phyloP scores from a whole-genome alignment of 257 asterid genomes.

The Nicotiana undulata region DNA sequence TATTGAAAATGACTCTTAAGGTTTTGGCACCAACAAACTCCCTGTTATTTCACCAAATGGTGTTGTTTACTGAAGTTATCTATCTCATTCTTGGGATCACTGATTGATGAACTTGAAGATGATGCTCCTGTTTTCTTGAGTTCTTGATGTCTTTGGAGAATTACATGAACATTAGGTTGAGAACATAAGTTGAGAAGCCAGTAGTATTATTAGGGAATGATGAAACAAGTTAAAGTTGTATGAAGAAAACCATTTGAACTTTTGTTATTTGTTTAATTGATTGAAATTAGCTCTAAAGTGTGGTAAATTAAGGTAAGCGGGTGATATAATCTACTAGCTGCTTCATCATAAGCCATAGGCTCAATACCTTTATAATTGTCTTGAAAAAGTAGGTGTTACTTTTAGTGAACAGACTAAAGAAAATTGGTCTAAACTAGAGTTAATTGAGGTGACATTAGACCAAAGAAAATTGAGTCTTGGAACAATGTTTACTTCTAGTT shows the following conservation, averaged over 20 bases:
- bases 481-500: too few species aligned
- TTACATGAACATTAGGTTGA: slow-evolving; percentile 80
- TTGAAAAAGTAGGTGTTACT: too few species aligned
- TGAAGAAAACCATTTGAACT: slow-evolving; percentile 88
- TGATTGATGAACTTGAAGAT: slow-evolving; percentile 43
- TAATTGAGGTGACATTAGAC: too few species aligned
- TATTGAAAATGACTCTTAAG: too few species aligned
- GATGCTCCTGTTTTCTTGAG: slow-evolving; percentile 54
- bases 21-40: too few species aligned
- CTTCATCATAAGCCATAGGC: slow-evolving; percentile 92
- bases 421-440: too few species aligned
- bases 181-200: slow-evolving; percentile 75
- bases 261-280: slow-evolving; percentile 73
- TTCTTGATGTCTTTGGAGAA: slow-evolving; percentile 84
- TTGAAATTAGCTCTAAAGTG: slow-evolving; percentile 68
- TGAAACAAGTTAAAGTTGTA: slow-evolving; percentile 26
- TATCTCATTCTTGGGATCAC: slow-evolving; percentile 27
- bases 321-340: slow-evolving; percentile 80
- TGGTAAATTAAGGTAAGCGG: slow-evolving; percentile 90
- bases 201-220: slow-evolving; percentile 31
- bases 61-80: slow-evolving; percentile 20
- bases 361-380: too few species aligned
- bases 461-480: too few species aligned
- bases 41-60: neutral
- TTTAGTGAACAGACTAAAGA: too few species aligned